Evolutionary conservation across 1,284 basidiomycete genomes (phyloP), one percentile per base, ranked within the genome.

Genomic region (Melanopsichium pennsylvanicum): DNA sequence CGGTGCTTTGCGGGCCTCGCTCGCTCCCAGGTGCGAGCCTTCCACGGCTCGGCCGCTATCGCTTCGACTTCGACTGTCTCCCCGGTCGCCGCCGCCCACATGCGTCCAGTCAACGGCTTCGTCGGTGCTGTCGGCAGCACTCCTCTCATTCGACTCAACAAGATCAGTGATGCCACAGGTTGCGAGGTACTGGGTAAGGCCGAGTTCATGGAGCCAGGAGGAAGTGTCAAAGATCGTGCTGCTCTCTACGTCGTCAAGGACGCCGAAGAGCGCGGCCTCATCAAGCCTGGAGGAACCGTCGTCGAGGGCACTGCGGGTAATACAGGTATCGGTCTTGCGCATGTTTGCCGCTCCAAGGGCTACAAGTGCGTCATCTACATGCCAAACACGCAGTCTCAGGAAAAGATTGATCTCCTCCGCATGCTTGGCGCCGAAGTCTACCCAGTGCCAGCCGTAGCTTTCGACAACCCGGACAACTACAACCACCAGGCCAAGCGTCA

Each of bases 311-410:
- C 95, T 0, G 95, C 95, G 26, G 95, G 95, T n/a, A 98, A 98
- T 84, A 98, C 95, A 6, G 95, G 94, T 45, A 97, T 97, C 66
- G 94, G 94, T 39, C 86, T 97, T 29, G 93, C 94, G 5, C 93
- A 83, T 48, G 92, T 97, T 48, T 97, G 95, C 83, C 85, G 95
- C 74, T 87, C 91, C 22, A 88, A 87, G 72, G 94, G 96, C 3
- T 98, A 98, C 85, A 90, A 89, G 81, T 97, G 95, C 80, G 94
- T 98, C n/a, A 98, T 98, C 80, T 98, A 93, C 86, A 97, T 98
- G 95, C 95, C 95, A 42, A 87, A 97, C 83, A 92, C 89, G 2
- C 93, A 96, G 86, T 76, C 74, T 80, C 93, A 95, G 84, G 95
- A 98, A 80, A 98, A 98, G 85, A 97, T 98, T 67, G 94, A 98